Percentiles rank a stretch among this genome's conserved stretches.
Evolutionary conservation across 805 yeast species (phyloP).

Genomic region (Brettanomyces anomalus): DNA sequence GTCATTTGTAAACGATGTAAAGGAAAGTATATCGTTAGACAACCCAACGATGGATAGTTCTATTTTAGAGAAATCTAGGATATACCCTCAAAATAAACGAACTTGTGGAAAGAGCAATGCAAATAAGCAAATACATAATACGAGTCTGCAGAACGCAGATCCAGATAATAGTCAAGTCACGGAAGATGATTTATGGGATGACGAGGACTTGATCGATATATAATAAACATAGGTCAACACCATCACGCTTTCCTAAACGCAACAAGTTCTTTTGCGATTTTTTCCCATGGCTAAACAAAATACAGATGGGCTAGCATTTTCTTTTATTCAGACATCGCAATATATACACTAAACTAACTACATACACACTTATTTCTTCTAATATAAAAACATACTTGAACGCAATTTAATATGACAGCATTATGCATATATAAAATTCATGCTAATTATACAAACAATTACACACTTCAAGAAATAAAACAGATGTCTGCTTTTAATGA

Average conservation of each 20-base stretch:
- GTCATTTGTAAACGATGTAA: conserved; percentile 44
- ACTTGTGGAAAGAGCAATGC: background rate
- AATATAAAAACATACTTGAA: background rate
- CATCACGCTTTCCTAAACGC: background rate
- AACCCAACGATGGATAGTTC: background rate
- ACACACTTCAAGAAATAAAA: background rate
- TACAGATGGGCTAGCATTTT: no score
- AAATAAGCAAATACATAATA: background rate
- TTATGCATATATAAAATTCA: background rate
- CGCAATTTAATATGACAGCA: background rate
- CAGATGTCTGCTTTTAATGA: background rate
- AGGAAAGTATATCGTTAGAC: conserved; percentile 7
- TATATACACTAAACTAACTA: no score
- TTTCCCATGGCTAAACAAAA: no score
- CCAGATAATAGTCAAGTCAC: background rate
- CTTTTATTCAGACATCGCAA: no score
- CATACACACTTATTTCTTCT: no score
- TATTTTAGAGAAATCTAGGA: background rate
- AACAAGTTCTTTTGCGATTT: background rate
- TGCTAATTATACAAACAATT: background rate
- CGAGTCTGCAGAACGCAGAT: background rate
- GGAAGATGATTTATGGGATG: conserved; percentile 21
- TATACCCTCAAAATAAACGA: no score
- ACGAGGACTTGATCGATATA: conserved; percentile 10
- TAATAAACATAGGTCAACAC: background rate